Percentiles rank a stretch among this genome's conserved stretches.
Conservation (phyloP, 2,329 filamentous ascomycete species). For the Aphanocladium album region DNA sequence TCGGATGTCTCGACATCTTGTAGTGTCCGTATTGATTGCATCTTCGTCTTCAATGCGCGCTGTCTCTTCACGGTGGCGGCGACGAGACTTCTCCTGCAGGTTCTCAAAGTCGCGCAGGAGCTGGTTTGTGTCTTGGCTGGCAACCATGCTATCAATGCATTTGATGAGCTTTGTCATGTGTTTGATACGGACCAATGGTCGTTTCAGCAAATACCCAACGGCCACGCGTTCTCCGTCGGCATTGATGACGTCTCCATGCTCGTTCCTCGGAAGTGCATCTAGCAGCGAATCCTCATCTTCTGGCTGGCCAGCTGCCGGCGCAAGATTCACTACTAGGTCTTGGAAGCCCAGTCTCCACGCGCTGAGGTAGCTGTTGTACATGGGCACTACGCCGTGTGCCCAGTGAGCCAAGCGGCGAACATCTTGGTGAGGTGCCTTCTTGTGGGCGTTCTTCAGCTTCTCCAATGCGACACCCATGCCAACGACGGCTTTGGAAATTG, state of each 20-base stretch:
- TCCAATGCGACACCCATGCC: slow-evolving; percentile 91
- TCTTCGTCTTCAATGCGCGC: slow-evolving; percentile 79
- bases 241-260: slow-evolving; percentile 62
- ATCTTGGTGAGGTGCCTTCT: slow-evolving; percentile 70
- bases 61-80: slow-evolving; percentile 56
- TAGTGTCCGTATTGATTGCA: slow-evolving; percentile 76
- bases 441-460: slow-evolving; percentile 74
- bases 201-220: slow-evolving; percentile 86
- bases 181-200: slow-evolving; percentile 82
- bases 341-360: slow-evolving; percentile 93
- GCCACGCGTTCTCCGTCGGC: slow-evolving; percentile 84
- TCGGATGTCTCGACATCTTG: slow-evolving; percentile 70
- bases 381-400: slow-evolving; percentile 70
- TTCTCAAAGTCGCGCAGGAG: slow-evolving; percentile 55
- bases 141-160: slow-evolving; percentile 53
- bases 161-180: slow-evolving; percentile 80
- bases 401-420: slow-evolving; percentile 69
- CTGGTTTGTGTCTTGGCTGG: slow-evolving; percentile 40
- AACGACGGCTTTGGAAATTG: slow-evolving; percentile 79
- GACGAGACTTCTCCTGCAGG: slow-evolving; percentile 71
- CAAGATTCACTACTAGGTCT: slow-evolving; percentile 88
- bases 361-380: slow-evolving; percentile 81
- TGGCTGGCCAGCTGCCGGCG: slow-evolving; percentile 51
- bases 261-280: slow-evolving; percentile 55
- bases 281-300: slow-evolving; percentile 59